Evolutionary conservation across 805 yeast genomes (phyloP).

Genomic region (Teunomyces kruisii): DNA sequence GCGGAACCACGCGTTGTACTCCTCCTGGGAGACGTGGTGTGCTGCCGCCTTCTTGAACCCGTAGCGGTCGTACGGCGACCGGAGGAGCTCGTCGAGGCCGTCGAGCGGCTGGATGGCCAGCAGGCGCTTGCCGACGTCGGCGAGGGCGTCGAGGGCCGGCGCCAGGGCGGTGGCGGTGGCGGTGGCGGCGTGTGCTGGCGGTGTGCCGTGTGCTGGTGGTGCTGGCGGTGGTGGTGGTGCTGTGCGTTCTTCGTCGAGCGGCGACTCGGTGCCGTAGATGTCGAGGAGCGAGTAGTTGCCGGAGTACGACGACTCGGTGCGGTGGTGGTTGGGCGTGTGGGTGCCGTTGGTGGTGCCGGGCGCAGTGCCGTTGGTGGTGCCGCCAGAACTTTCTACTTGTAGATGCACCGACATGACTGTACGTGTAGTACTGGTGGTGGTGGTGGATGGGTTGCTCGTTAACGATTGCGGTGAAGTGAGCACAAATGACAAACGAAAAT

Average conservation of each 20-base stretch:
- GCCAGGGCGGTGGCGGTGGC: too few species aligned
- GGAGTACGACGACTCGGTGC: constrained; percentile 33
- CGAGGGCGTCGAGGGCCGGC: too few species aligned
- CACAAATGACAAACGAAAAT: too few species aligned
- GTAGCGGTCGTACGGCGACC: constrained; percentile 57
- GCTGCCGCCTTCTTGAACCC: constrained; percentile 76
- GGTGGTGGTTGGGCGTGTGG: constrained; percentile 22
- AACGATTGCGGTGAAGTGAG: too few species aligned
- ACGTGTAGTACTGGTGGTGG: too few species aligned
- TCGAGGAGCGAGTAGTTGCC: constrained; percentile 38
- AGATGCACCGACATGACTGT: too few species aligned
- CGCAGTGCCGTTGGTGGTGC: too few species aligned
- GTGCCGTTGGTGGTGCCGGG: neutral
- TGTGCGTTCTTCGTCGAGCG: constrained; percentile 4
- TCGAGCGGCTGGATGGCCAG: neutral
- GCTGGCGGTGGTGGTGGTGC: too few species aligned
- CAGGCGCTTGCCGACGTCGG: neutral
- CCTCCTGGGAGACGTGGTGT: constrained; percentile 47
- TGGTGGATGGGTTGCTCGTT: too few species aligned
- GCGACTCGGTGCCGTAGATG: constrained; percentile 30
- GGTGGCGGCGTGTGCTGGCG: too few species aligned
- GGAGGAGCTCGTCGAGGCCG: constrained; percentile 4
- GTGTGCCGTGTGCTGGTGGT: too few species aligned
- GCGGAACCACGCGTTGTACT: constrained; percentile 75
- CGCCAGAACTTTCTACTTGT: too few species aligned